A percentile compares a stretch with the other conserved stretches of the same genome.
Conservation (phyloP, 306 rosid species). For the Cucurbita ficifolia region DNA sequence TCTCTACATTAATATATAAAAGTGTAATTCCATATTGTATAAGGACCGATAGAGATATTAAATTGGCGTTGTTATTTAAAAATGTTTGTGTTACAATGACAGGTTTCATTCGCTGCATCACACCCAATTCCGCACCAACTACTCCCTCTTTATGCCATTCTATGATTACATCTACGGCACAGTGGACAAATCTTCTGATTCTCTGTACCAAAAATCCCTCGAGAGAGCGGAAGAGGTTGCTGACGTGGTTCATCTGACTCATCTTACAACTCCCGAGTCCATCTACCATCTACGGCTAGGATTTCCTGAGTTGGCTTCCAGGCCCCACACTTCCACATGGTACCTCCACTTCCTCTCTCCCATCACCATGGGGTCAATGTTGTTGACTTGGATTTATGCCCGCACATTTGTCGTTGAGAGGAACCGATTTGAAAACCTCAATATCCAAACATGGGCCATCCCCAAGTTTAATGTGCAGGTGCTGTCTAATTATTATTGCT, state of each 20-base stretch:
- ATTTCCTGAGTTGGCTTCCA: slow-evolving; percentile 21
- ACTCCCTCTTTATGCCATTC: slow-evolving; percentile 24
- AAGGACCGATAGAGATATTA: no score
- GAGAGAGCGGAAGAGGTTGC: slow-evolving; percentile 12
- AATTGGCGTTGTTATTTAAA: no score
- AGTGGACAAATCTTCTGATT: slow-evolving; percentile 13
- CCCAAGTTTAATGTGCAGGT: slow-evolving; percentile 18
- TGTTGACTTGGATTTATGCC: slow-evolving; percentile 11
- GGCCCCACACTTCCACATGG: slow-evolving; percentile 17
- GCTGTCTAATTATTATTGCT: background rate
- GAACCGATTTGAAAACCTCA: slow-evolving; percentile 10
- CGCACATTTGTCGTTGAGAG: slow-evolving; percentile 19
- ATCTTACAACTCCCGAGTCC: slow-evolving; percentile 21
- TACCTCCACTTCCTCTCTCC: slow-evolving; percentile 25
- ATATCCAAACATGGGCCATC: slow-evolving; percentile 23
- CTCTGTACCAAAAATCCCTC: slow-evolving; percentile 9
- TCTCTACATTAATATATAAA: no score
- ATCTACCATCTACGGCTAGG: slow-evolving; percentile 22
- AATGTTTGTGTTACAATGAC: background rate
- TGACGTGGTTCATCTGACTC: slow-evolving; percentile 28
- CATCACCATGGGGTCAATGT: slow-evolving; percentile 15
- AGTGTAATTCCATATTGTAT: no score
- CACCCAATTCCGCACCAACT: slow-evolving; percentile 30
- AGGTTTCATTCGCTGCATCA: slow-evolving; percentile 34
- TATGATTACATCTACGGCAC: slow-evolving; percentile 24